Evolutionary conservation across 257 asterid species (phyloP).

Genomic region (Solanum lycopersicoides): DNA sequence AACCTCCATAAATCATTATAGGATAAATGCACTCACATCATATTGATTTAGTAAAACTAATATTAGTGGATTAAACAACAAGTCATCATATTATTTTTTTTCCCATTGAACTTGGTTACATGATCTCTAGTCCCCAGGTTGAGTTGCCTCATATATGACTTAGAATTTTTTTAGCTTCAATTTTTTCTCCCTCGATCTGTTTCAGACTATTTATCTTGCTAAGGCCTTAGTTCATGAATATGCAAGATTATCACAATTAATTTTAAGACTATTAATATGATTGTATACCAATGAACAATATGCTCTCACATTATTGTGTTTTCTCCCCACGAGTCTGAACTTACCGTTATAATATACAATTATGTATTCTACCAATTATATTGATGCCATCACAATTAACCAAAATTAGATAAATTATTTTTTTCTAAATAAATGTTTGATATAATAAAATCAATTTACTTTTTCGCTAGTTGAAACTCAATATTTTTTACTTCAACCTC

Average conservation of each 20-base stretch:
- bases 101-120: background rate
- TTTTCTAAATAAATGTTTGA: background rate
- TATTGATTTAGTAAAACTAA: background rate
- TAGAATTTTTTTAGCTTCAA: background rate
- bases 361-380: background rate
- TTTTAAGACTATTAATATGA: too few species aligned
- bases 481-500: background rate
- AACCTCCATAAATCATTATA: too few species aligned
- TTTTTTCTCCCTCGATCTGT: background rate
- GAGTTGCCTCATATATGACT: background rate
- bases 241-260: too few species aligned
- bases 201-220: too few species aligned
- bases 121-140: background rate
- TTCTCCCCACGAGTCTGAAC: too few species aligned
- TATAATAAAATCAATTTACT: background rate
- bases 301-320: too few species aligned
- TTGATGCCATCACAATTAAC: background rate
- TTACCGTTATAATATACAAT: too few species aligned
- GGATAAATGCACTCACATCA: background rate
- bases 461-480: background rate
- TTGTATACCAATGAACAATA: too few species aligned
- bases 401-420: too few species aligned
- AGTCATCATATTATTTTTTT: background rate
- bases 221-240: too few species aligned
- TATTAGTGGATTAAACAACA: background rate